Evolutionary conservation across 208 protist genomes (phyloP).

Genomic region (Naegleria fowleri): DNA sequence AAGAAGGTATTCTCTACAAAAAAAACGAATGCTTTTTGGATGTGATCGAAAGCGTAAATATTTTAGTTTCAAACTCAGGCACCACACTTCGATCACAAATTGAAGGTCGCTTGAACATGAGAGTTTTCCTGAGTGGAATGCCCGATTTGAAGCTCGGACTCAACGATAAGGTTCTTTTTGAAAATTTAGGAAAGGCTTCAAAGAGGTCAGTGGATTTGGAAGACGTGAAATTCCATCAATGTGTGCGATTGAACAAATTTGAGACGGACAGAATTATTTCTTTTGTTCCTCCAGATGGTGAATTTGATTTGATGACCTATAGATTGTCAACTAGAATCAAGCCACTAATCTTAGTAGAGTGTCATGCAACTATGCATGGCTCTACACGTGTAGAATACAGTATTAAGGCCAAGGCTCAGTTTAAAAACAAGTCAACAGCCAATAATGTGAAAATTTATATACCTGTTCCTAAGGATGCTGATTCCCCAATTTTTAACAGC

Average conservation of each 20-base stretch:
- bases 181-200: background rate
- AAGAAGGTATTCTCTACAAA: constrained; percentile 68
- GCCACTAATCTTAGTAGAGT: background rate
- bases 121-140: constrained; percentile 76
- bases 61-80: constrained; percentile 74
- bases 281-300: constrained; percentile 85
- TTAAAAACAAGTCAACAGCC: constrained; percentile 78
- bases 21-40: constrained; percentile 89
- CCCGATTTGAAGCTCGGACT: constrained; percentile 82
- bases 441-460: constrained; percentile 95
- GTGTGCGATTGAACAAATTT: constrained; percentile 81
- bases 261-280: constrained; percentile 83
- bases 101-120: constrained; percentile 74
- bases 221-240: constrained; percentile 90
- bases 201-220: constrained; percentile 47
- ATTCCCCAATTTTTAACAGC: constrained; percentile 83
- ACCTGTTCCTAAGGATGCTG: constrained; percentile 92
- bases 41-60: constrained; percentile 82
- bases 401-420: constrained; percentile 67
- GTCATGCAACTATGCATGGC: background rate
- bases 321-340: constrained; percentile 63
- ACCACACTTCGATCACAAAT: constrained; percentile 71
- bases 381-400: background rate
- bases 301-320: constrained; percentile 92
- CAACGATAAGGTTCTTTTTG: constrained; percentile 77